phyloP scores from a whole-genome alignment of 164 flowering plant species.

The Umbilicus rupestris region DNA sequence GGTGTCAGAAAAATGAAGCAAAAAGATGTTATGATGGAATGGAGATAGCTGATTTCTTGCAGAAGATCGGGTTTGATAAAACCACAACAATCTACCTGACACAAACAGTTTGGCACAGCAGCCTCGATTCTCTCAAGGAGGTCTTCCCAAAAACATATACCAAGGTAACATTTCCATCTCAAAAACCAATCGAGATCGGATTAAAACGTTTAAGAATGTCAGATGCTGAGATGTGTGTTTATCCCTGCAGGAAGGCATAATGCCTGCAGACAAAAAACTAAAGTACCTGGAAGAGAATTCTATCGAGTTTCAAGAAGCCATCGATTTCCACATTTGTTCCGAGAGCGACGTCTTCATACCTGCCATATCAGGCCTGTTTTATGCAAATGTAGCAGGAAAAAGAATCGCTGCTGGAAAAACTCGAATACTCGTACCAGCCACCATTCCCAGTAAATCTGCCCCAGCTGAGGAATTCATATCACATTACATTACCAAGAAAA shows the following conservation, averaged over 20 bases:
- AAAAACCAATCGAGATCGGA: background rate
- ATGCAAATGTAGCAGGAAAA: slow-evolving; percentile 73
- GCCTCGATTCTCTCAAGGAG: slow-evolving; percentile 61
- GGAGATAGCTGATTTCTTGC: slow-evolving; percentile 63
- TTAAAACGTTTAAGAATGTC: background rate
- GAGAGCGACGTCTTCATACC: slow-evolving; percentile 89
- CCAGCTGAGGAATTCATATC: slow-evolving; percentile 43
- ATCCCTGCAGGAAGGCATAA: slow-evolving; percentile 61
- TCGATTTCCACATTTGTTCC: slow-evolving; percentile 77
- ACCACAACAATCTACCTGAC: slow-evolving; percentile 81
- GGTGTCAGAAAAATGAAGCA: slow-evolving; percentile 43
- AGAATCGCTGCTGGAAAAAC: slow-evolving; percentile 64
- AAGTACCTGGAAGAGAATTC: slow-evolving; percentile 43
- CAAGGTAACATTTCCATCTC: slow-evolving; percentile 39
- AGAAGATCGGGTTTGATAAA: slow-evolving; percentile 53
- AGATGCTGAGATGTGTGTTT: background rate
- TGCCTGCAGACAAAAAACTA: slow-evolving; percentile 58
- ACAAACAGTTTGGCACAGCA: slow-evolving; percentile 65
- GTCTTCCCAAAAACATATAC: slow-evolving; percentile 78
- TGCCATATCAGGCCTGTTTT: slow-evolving; percentile 81
- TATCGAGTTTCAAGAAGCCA: slow-evolving; percentile 54
- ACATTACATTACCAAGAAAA: slow-evolving; percentile 60
- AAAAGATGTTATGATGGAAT: slow-evolving; percentile 58
- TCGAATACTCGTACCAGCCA: slow-evolving; percentile 62
- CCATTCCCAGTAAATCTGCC: slow-evolving; percentile 38